A percentile compares a stretch with the other conserved stretches of the same genome.
Conservation (phyloP, 164 flowering plant species). For the Kingdonia uniflora region DNA sequence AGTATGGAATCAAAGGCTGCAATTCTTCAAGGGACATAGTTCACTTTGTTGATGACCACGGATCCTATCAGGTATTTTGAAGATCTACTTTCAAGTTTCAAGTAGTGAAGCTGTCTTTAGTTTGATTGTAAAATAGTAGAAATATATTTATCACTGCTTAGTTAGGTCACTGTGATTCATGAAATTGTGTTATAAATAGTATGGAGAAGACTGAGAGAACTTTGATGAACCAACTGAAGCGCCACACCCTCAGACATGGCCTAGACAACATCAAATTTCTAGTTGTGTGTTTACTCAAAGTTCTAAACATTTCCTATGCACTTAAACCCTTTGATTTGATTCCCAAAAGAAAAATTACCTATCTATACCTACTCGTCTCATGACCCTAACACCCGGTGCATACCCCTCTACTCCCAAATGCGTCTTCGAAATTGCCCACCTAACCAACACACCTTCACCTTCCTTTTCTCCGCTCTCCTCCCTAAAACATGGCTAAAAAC, state of each 20-base stretch:
- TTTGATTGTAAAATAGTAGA: no score
- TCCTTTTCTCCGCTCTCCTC: constrained; percentile 46
- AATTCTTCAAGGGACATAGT: constrained; percentile 40
- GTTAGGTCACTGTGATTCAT: no score
- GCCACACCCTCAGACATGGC: no score
- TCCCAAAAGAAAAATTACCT: constrained; percentile 34
- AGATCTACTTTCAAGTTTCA: no score
- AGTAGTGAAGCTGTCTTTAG: no score
- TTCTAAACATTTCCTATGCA: constrained; percentile 49
- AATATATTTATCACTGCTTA: no score
- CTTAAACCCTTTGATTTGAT: constrained; percentile 42
- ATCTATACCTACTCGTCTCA: constrained; percentile 51
- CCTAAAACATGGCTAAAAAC: constrained; percentile 24
- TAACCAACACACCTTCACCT: constrained; percentile 45
- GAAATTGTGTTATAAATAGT: no score
- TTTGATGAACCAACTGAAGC: no score
- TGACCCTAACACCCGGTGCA: constrained; percentile 35
- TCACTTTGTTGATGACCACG: constrained; percentile 41
- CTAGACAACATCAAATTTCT: constrained; percentile 15
- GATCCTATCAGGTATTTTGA: constrained; percentile 32
- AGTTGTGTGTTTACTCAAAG: constrained; percentile 26
- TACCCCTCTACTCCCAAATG: constrained; percentile 51
- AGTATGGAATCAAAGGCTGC: constrained; percentile 41
- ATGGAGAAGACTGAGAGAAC: no score
- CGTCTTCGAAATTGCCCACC: constrained; percentile 26